Evolutionary conservation across 2,329 filamentous ascomycete species (phyloP).

Genomic region (Claviceps maximensis): DNA sequence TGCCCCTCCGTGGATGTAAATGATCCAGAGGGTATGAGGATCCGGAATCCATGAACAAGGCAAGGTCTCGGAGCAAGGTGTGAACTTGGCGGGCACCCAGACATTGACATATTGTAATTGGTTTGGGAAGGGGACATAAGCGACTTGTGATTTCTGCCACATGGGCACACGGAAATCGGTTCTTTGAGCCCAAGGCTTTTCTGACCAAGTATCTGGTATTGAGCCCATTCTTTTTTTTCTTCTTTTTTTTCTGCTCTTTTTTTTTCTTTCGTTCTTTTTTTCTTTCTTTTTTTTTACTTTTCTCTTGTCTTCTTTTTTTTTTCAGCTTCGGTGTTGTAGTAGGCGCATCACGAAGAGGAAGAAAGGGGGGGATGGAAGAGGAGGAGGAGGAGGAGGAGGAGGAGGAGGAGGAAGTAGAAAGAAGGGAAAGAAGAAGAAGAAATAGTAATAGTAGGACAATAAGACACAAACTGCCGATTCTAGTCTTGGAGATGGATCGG

Average conservation of each 20-base stretch:
- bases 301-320: neutral
- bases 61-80: neutral
- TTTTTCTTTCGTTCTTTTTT: neutral
- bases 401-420: too few species aligned
- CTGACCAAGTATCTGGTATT: slow-evolving; percentile 2
- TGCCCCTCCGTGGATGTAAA: slow-evolving; percentile 16
- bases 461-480: too few species aligned
- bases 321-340: too few species aligned
- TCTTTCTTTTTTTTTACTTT: neutral
- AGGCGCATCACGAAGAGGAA: too few species aligned
- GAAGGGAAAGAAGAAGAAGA: too few species aligned
- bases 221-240: neutral
- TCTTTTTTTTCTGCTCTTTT: neutral
- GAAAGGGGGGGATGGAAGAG: too few species aligned
- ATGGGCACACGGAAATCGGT: slow-evolving; percentile 4
- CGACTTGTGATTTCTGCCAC: slow-evolving; percentile 6
- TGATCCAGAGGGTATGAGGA: slow-evolving; percentile 7
- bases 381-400: too few species aligned
- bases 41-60: slow-evolving; percentile 4
- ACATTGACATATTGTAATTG: slow-evolving; percentile 5
- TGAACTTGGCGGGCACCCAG: slow-evolving; percentile 2
- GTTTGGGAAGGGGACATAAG: slow-evolving; percentile 1
- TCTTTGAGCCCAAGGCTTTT: neutral
- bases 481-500: neutral
- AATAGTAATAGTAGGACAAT: too few species aligned